Percentiles rank a stretch among this genome's conserved stretches.
Evolutionary conservation across 2,329 filamentous ascomycete genomes (phyloP).

Genomic region (Trichoderma sp.): DNA sequence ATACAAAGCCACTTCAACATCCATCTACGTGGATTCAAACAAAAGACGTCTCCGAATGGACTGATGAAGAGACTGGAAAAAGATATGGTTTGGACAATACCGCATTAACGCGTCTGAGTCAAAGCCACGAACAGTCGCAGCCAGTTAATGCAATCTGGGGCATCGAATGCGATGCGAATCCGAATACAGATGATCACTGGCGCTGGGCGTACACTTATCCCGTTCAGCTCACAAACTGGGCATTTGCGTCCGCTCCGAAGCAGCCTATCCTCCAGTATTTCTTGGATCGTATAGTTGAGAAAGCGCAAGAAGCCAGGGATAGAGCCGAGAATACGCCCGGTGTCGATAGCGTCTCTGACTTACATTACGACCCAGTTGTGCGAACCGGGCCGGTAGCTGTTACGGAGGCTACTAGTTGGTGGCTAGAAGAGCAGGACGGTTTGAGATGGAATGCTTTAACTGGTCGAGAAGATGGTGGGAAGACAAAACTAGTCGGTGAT

Average conservation of each 20-base stretch:
- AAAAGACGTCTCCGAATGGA: constrained; percentile 24
- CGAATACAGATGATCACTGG: constrained; percentile 24
- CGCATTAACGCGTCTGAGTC: neutral
- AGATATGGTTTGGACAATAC: constrained; percentile 18
- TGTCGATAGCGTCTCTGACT: neutral
- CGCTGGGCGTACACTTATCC: constrained; percentile 28
- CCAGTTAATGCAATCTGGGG: constrained; percentile 26
- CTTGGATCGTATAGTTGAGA: constrained; percentile 20
- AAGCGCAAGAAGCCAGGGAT: constrained; percentile 8
- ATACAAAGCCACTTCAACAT: constrained; percentile 26
- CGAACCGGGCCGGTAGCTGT: constrained; percentile 27
- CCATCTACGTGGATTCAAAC: constrained; percentile 24
- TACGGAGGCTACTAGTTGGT: constrained; percentile 23
- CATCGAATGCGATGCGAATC: constrained; percentile 27
- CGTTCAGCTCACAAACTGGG: constrained; percentile 28
- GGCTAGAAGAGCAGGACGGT: constrained; percentile 23
- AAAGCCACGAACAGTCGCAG: neutral
- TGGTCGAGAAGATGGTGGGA: constrained; percentile 24
- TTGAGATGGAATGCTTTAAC: constrained; percentile 28
- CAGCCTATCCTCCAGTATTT: constrained; percentile 24
- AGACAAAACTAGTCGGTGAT: constrained; percentile 25
- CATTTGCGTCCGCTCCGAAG: constrained; percentile 24
- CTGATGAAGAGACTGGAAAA: constrained; percentile 22
- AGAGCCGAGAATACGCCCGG: neutral
- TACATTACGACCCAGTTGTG: constrained; percentile 22